Evolutionary conservation across 441 rosid species (phyloP).

Genomic region (Populus tomentosa): DNA sequence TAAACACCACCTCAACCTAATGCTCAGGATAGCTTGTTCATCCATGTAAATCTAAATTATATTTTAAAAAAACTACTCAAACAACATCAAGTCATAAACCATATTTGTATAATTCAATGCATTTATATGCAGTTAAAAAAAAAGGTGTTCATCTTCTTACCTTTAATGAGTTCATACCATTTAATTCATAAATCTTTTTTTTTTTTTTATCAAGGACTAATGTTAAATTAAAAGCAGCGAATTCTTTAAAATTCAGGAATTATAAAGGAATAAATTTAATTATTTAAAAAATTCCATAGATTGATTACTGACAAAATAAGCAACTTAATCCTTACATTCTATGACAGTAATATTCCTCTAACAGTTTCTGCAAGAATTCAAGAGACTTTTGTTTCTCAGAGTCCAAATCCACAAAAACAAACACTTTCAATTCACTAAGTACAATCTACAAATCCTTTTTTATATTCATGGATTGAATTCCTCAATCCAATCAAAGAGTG

Average conservation of each 20-base stretch:
- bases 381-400: neutral
- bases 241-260: neutral
- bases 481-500: conserved; percentile 17
- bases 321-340: neutral
- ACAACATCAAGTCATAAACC: neutral
- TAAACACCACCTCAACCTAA: no score
- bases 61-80: neutral
- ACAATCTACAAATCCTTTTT: conserved; percentile 5
- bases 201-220: no score
- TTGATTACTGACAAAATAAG: neutral
- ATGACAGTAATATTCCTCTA: conserved; percentile 5
- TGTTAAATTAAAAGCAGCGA: neutral
- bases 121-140: no score
- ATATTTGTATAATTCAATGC: no score
- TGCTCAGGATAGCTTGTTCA: no score
- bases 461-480: neutral
- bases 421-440: neutral
- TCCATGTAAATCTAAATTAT: neutral
- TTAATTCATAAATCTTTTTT: no score
- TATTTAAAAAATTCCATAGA: neutral
- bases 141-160: no score
- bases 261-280: neutral
- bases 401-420: neutral
- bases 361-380: conserved; percentile 9
- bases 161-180: no score